Base-by-base conservation (phyloP, 139 green algal genomes). In the Chlamydomonas schloesseri region DNA sequence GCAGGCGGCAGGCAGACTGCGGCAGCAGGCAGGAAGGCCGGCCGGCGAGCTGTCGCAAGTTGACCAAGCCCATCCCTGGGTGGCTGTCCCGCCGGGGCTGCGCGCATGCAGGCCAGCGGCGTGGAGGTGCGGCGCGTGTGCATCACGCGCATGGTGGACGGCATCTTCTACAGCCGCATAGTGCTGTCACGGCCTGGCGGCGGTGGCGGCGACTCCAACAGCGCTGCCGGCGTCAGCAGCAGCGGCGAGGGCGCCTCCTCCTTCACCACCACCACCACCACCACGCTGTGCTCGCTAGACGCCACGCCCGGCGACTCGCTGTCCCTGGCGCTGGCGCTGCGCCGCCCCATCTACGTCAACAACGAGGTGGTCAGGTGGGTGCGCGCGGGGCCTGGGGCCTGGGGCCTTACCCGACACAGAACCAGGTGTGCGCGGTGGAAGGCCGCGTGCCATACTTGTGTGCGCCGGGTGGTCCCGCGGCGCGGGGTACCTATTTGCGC, bases 131-230 rank as follows among this genome's bases (percentile, higher is more conserved):
- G n/a, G n/a, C 78, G 78, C 18, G 64, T 84, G 64, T 84, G 78
- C n/a, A 74, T 84, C 65, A 84, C 78, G 46, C 64, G 78, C 5
- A 26, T 84, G 78, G 78, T 84, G 78, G 78, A 84, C n/a, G 78
- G 78, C 29, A 53, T 84, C 24, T 72, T 46, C 37, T 84, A 84
- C 78, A 75, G 42, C 29, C 78, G 78, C 29, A 65, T 84, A 29
- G 78, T 84, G 62, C n/a, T 84, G 42, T 72, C 78, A 20, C 78
- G 78, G 1, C 78, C 78, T 24, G 8, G 21, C 24, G 60, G 21
- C 55, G 55, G 10, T 8, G 55, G 55, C 55, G 55, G 55, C 20
- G 55, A 24, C 20, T 15, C 53, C 53, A 23, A 15, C 13, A 15
- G 53, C 13, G 53, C 53, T 58, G 53, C 13, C 53, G 13, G 53